Conservation (phyloP, 352 stramenopile genomes). For the Pythium oligandrum region DNA sequence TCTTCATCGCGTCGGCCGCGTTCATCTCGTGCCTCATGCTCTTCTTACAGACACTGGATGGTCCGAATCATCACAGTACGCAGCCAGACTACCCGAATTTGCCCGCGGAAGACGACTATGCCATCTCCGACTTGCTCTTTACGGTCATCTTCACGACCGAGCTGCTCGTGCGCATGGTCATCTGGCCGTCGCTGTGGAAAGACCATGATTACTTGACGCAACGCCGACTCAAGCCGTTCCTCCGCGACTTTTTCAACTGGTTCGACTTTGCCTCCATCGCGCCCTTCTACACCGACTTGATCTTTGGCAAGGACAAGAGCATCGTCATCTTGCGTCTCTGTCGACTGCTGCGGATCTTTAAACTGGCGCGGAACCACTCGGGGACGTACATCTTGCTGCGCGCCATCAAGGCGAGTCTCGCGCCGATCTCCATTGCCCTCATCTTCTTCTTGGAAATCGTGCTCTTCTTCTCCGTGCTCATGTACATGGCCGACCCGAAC, state of each 20-base stretch:
- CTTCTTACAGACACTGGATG: conserved; percentile 71
- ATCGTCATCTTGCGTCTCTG: conserved; percentile 70
- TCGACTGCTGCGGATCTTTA: conserved; percentile 74
- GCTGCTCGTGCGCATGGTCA: conserved; percentile 57
- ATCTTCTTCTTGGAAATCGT: conserved; percentile 84
- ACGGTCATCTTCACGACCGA: conserved; percentile 69
- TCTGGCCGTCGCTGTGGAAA: conserved; percentile 71
- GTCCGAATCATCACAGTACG: conserved; percentile 60
- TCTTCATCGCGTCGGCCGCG: conserved; percentile 60
- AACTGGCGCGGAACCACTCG: conserved; percentile 72
- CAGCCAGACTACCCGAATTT: conserved; percentile 60
- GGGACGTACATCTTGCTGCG: conserved; percentile 73
- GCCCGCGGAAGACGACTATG: conserved; percentile 42
- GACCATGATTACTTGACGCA: conserved; percentile 68
- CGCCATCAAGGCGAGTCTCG: conserved; percentile 65
- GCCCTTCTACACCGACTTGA: conserved; percentile 71
- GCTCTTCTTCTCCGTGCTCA: conserved; percentile 72
- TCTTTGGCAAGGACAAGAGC: conserved; percentile 68
- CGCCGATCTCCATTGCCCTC: conserved; percentile 69
- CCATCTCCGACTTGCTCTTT: conserved; percentile 62
- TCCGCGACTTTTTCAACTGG: conserved; percentile 80
- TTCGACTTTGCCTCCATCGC: conserved; percentile 68
- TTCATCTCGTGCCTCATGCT: conserved; percentile 73
- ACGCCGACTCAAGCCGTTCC: conserved; percentile 56
- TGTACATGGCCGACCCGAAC: conserved; percentile 79